phyloP scores from a whole-genome alignment of 225 moss, liverwort and hornwort species.

The Rhytidiadelphus loreus region DNA sequence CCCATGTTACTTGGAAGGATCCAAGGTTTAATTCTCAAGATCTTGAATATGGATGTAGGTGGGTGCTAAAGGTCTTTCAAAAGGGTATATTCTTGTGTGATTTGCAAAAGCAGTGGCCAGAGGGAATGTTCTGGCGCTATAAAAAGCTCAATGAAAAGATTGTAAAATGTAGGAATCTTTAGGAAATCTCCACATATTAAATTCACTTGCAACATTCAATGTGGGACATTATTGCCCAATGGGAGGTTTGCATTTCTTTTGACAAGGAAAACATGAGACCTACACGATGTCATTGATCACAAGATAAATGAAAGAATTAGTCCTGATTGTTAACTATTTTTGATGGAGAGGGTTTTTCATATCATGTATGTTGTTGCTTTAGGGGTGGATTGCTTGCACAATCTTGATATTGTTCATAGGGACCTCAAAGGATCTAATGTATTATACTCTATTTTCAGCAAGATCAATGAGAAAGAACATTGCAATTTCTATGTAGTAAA shows the following conservation, averaged over 20 bases:
- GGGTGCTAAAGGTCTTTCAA: too few species aligned
- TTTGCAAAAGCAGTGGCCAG: too few species aligned
- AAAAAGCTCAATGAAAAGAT: too few species aligned
- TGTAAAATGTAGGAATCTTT: too few species aligned
- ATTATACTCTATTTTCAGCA: not conserved
- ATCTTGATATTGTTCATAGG: not conserved
- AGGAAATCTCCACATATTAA: rapidly evolving
- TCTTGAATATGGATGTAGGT: too few species aligned
- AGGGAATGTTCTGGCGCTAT: too few species aligned
- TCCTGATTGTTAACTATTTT: not conserved
- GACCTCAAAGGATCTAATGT: not conserved
- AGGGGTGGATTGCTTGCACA: not conserved
- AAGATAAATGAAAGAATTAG: not conserved
- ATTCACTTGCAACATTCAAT: too few species aligned
- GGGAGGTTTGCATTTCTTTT: not conserved
- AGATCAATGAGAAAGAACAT: too few species aligned
- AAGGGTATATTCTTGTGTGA: too few species aligned
- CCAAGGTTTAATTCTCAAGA: too few species aligned
- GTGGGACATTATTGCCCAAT: not conserved
- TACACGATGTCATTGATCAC: not conserved
- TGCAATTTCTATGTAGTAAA: too few species aligned
- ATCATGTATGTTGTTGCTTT: not conserved
- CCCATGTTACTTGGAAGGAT: too few species aligned
- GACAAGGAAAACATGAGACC: not conserved
- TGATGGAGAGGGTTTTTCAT: not conserved